These are phyloP conservation scores for Amylocarpus encephaloides DNA, from an alignment of 2,329 filamentous ascomycete genomes.

Conservation along the genomic window DNA sequence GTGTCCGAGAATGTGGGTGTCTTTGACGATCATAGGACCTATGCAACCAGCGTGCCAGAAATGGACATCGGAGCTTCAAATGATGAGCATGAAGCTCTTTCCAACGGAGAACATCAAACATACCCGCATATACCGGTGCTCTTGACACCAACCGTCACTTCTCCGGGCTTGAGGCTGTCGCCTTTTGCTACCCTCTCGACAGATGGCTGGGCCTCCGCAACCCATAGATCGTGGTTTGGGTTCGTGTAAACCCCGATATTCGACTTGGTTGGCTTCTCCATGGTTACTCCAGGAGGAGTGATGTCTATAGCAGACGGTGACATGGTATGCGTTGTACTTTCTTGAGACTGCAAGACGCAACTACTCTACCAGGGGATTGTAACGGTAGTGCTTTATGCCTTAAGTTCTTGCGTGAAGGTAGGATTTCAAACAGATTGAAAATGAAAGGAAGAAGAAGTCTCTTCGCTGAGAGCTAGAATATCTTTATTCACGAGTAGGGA, in stretches of 20 bases:
- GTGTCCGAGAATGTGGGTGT: conserved; percentile 87
- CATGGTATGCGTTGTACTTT: conserved; percentile 10
- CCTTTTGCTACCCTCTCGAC: conserved; percentile 67
- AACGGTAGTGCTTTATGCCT: too few species aligned
- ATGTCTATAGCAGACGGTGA: conserved; percentile 25
- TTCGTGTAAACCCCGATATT: conserved; percentile 98
- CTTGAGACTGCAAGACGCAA: too few species aligned
- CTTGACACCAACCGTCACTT: conserved; percentile 83
- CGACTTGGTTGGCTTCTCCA: conserved; percentile 50
- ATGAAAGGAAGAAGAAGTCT: too few species aligned
- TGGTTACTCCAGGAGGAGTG: conserved; percentile 5
- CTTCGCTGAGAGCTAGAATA: too few species aligned
- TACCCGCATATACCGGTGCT: conserved; percentile 96
- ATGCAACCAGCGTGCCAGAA: conserved; percentile 97
- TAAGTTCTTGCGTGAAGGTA: too few species aligned
- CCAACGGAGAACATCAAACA: conserved; percentile 22
- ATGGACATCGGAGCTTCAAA: conserved; percentile 78
- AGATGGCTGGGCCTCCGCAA: conserved; percentile 69
- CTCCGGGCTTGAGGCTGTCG: conserved; percentile 64
- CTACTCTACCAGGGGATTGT: too few species aligned
- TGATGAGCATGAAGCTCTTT: conserved; percentile 6
- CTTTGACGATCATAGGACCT: conserved; percentile 87
- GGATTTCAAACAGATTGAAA: too few species aligned
- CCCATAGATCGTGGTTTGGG: conserved; percentile 85
- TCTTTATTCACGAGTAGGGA: too few species aligned